Conservation (phyloP, 129 eudicot species). For the Centaurea solstitialis region DNA sequence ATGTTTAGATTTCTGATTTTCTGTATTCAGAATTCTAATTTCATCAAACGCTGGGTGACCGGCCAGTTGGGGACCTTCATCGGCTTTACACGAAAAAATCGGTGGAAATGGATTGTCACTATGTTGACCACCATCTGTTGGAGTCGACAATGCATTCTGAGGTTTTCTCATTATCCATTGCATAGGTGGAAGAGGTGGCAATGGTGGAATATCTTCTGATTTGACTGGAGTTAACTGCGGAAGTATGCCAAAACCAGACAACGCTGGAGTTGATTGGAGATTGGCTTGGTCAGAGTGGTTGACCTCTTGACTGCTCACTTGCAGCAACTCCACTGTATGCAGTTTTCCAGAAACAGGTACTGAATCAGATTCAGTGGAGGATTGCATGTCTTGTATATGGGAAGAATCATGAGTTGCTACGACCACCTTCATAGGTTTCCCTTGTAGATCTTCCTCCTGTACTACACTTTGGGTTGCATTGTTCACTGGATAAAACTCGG, state of each 20-base stretch:
- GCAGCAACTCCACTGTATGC: background rate
- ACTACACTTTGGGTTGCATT: slow-evolving; percentile 7
- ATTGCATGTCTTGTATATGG: slow-evolving; percentile 10
- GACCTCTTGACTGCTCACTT: slow-evolving; percentile 9
- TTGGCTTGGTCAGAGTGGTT: slow-evolving; percentile 26
- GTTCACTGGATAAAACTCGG: slow-evolving; percentile 6
- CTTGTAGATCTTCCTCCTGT: slow-evolving; percentile 17
- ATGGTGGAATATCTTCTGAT: slow-evolving; percentile 59
- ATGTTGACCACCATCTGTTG: slow-evolving; percentile 33
- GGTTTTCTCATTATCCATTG: slow-evolving; percentile 78
- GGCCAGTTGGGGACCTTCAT: slow-evolving; percentile 9
- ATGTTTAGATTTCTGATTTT: slow-evolving; percentile 18
- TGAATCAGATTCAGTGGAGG: slow-evolving; percentile 3
- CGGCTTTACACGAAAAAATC: slow-evolving; percentile 22
- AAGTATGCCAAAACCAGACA: slow-evolving; percentile 36
- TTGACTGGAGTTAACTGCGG: slow-evolving; percentile 44
- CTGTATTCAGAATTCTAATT: slow-evolving; percentile 1
- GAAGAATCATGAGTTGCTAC: slow-evolving; percentile 20
- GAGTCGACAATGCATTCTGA: slow-evolving; percentile 40
- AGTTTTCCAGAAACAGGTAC: slow-evolving; percentile 16
- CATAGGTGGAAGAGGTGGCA: slow-evolving; percentile 95
- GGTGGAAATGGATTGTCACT: slow-evolving; percentile 29
- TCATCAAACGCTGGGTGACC: slow-evolving; percentile 11
- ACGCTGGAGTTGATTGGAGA: slow-evolving; percentile 29
- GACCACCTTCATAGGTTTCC: slow-evolving; percentile 6